These are phyloP conservation scores for Colletotrichum gloeosporioides DNA, from an alignment of 2,329 filamentous ascomycete species.

Conservation along the genomic window DNA sequence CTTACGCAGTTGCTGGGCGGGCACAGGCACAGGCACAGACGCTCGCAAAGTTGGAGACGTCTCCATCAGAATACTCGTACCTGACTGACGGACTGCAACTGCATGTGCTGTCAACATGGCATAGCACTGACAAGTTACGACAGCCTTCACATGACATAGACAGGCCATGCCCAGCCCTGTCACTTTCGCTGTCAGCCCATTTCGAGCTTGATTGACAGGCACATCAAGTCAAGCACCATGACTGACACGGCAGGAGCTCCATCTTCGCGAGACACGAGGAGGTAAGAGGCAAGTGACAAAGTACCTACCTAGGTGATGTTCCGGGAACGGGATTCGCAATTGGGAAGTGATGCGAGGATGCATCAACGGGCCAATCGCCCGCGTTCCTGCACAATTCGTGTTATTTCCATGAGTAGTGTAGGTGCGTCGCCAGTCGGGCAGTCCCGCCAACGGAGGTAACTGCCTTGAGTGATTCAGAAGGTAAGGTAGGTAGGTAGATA, in stretches of 20 bases:
- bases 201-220: neutral
- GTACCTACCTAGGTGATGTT: neutral
- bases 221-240: neutral
- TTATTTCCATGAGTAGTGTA: neutral
- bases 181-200: neutral
- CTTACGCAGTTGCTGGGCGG: neutral
- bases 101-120: neutral
- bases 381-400: neutral
- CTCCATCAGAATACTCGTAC: neutral
- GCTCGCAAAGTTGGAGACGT: neutral
- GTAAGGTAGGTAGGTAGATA: neutral
- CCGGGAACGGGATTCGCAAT: neutral
- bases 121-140: neutral
- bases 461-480: neutral
- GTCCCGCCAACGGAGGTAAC: neutral
- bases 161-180: neutral
- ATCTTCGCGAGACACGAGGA: neutral
- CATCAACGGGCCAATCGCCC: neutral
- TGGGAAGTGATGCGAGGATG: neutral
- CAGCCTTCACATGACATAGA: neutral
- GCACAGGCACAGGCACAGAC: neutral
- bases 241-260: neutral
- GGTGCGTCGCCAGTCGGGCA: neutral
- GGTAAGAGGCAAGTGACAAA: neutral
- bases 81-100: neutral